Evolutionary conservation across 2,329 filamentous ascomycete species (phyloP), one percentile per base, ranked within the genome.

Genomic region (Exophiala lecanii-corni): DNA sequence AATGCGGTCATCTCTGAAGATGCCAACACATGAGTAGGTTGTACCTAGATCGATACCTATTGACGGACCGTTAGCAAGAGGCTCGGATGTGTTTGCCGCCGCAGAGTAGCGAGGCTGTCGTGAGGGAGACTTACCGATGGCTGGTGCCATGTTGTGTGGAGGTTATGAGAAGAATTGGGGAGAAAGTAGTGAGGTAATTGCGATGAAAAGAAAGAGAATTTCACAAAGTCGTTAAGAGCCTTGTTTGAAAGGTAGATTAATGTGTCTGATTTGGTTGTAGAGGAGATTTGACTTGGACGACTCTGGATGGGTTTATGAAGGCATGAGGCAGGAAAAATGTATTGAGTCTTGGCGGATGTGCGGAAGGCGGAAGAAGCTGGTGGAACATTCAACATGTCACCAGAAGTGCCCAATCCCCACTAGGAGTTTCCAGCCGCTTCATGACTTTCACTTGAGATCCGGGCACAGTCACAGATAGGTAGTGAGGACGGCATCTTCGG

Each of bases 1-100:
- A 58, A 95, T 88, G 72, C 91, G 92, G 67, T 89, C 89, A 66
- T 88, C 86, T 67, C 89, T 84, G 88, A 94, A 94, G 66, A 94
- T 87, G 84, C 86, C 89, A 60, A 94, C 88, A 71, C 89, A 94
- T 61, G 76, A 79, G 67, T 80, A 80, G 55, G 89, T 95, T 39
- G 89, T 95, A 26, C 23, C 87, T 70, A 94, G 68, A 76, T 94
- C 87, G 72, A 94, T 94, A 82, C 87, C 87, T 56, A 71, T 65
- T 54, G 68, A 69, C 56, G 67, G 66, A 42, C 13, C 18, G 45
- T 49, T 49, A 49, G 45, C 30, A 28, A 26, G 45, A 12, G 38
- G 45, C 30, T 30, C 34, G 18, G 23, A 10, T 19, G 28, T n/a
- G 31, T 15, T 9, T 4, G 13, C 13, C 21, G 31, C 21, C 15